Percentiles rank a stretch among this genome's conserved stretches.
These are phyloP conservation scores for Cryphonectria carpinicola DNA, from an alignment of 2,329 filamentous ascomycete species.

Conservation along the genomic window DNA sequence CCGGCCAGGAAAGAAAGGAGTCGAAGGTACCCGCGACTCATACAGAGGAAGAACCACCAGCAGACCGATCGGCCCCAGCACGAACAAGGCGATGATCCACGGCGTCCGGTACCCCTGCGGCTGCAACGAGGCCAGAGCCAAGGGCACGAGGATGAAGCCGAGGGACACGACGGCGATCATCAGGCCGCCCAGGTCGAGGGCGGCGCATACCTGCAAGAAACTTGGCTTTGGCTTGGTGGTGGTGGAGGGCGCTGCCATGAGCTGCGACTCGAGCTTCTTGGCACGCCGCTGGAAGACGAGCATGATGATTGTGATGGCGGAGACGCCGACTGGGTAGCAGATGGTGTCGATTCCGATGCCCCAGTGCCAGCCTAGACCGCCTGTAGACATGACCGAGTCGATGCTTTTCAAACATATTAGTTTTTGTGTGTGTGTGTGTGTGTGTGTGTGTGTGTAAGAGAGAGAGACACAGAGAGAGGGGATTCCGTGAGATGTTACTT, in stretches of 20 bases:
- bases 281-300: conserved; percentile 55
- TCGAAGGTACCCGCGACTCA: conserved; percentile 47
- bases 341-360: conserved; percentile 62
- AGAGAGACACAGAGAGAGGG: no score
- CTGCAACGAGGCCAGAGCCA: conserved; percentile 49
- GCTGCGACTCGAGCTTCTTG: conserved; percentile 42
- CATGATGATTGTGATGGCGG: conserved; percentile 53
- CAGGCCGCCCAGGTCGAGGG: conserved; percentile 47
- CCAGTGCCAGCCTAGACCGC: conserved; percentile 56
- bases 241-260: conserved; percentile 41
- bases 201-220: conserved; percentile 41
- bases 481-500: neutral
- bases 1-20: conserved; percentile 49
- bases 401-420: conserved; percentile 38
- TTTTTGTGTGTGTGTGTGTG: no score
- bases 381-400: conserved; percentile 37
- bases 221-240: conserved; percentile 30
- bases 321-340: conserved; percentile 53
- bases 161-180: conserved; percentile 53
- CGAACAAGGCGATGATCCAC: conserved; percentile 50
- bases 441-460: no score
- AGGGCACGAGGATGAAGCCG: conserved; percentile 50
- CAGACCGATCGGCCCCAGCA: conserved; percentile 42
- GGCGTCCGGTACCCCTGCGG: conserved; percentile 48
- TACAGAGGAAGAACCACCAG: conserved; percentile 51